Conservation (phyloP, 2,329 filamentous ascomycete species). For the Pseudopyricularia cyperi region DNA sequence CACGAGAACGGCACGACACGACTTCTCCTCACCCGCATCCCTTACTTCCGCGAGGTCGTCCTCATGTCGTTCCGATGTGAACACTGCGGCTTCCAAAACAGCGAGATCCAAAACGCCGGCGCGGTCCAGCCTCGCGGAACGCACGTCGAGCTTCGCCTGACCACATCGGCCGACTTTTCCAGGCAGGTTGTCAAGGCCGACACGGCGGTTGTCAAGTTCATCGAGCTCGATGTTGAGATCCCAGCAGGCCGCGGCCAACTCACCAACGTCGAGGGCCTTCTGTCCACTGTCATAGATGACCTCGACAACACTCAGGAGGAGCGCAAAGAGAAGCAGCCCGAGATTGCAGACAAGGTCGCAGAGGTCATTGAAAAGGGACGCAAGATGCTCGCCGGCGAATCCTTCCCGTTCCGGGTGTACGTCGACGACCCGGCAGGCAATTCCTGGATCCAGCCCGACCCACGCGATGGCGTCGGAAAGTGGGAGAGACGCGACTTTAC, state of each 20-base stretch:
- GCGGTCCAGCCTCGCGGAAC: conserved; percentile 81
- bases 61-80: conserved; percentile 94
- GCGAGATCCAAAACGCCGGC: conserved; percentile 85
- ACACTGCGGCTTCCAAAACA: conserved; percentile 80
- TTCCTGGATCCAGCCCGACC: conserved; percentile 86
- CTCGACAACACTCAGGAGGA: conserved; percentile 71
- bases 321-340: conserved; percentile 64
- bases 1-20: conserved; percentile 73
- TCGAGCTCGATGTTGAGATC: conserved; percentile 87
- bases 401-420: conserved; percentile 77
- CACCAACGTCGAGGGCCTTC: conserved; percentile 83
- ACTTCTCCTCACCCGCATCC: conserved; percentile 81
- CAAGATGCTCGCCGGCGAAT: conserved; percentile 63
- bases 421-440: conserved; percentile 91
- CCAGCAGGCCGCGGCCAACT: conserved; percentile 83
- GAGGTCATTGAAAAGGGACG: conserved; percentile 61
- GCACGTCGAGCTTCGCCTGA: conserved; percentile 72
- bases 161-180: conserved; percentile 59
- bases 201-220: conserved; percentile 70
- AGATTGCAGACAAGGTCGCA: conserved; percentile 66
- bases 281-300: conserved; percentile 67
- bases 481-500: conserved; percentile 78
- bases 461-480: conserved; percentile 69
- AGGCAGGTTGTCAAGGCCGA: conserved; percentile 91
- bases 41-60: conserved; percentile 94